These are phyloP conservation scores for Dentipellis sp. DNA, from an alignment of 768 basidiomycete genomes.

Conservation along the genomic window DNA sequence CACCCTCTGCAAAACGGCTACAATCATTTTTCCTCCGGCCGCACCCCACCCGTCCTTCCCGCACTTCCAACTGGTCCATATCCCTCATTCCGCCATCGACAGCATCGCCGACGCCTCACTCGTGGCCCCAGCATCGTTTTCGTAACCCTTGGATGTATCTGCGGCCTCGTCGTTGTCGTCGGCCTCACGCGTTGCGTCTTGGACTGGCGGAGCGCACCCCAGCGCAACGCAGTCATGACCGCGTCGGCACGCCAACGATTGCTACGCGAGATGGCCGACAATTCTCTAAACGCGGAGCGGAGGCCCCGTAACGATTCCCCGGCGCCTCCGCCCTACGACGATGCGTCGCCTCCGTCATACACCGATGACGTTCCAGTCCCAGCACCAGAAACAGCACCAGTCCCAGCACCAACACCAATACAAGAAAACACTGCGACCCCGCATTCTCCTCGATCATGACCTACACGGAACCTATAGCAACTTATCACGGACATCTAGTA, in stretches of 20 bases:
- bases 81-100: constrained; percentile 1
- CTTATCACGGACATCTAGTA: too few species aligned
- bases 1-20: too few species aligned
- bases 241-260: constrained; percentile 34
- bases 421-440: too few species aligned
- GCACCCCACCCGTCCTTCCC: too few species aligned
- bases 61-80: neutral
- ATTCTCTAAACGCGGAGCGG: constrained; percentile 28
- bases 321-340: constrained; percentile 44
- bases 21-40: too few species aligned
- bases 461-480: too few species aligned
- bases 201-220: constrained; percentile 35
- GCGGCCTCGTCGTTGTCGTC: constrained; percentile 26
- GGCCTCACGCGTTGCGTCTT: constrained; percentile 32
- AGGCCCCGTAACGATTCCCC: constrained; percentile 20
- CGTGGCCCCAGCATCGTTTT: constrained; percentile 30
- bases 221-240: constrained; percentile 32
- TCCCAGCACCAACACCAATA: too few species aligned
- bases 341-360: constrained; percentile 29
- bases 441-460: too few species aligned
- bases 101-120: constrained; percentile 5
- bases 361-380: too few species aligned
- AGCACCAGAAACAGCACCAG: too few species aligned
- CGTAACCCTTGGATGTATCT: constrained; percentile 35
- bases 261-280: constrained; percentile 41